Percentiles rank a stretch among this genome's conserved stretches.
Evolutionary conservation across 441 rosid genomes (phyloP).

Genomic region (Pelargonium cotyledonis): DNA sequence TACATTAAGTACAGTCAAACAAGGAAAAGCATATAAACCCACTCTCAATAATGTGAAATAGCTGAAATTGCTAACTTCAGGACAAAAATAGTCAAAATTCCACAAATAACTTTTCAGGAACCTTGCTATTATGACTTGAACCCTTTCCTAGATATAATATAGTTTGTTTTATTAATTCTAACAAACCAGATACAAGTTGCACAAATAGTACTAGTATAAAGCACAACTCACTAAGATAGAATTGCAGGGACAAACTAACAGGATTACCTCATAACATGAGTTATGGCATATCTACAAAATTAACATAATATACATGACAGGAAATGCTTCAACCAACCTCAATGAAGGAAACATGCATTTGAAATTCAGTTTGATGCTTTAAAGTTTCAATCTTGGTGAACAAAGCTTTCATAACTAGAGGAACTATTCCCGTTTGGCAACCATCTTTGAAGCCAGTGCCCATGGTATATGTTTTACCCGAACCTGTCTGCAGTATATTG

Average conservation of each 20-base stretch:
- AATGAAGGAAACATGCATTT: slow-evolving; percentile 84
- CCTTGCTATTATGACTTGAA: no score
- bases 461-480: slow-evolving; percentile 98
- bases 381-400: slow-evolving; percentile 72
- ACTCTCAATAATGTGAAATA: slow-evolving; percentile 1
- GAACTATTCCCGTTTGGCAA: slow-evolving; percentile 65
- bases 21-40: not conserved
- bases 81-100: no score
- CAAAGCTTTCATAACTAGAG: slow-evolving; percentile 79
- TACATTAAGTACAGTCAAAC: not conserved
- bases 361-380: slow-evolving; percentile 75
- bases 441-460: slow-evolving; percentile 91
- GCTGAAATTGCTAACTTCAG: no score
- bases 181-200: no score
- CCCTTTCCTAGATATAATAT: no score
- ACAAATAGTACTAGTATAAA: no score
- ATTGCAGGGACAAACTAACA: no score
- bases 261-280: not conserved
- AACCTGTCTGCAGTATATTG: slow-evolving; percentile 70
- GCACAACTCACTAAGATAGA: no score
- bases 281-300: slow-evolving; percentile 7
- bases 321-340: slow-evolving; percentile 51
- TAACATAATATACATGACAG: slow-evolving; percentile 9
- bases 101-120: no score
- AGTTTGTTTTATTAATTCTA: no score